Evolutionary conservation across 169 alveolate genomes (phyloP).

Genomic region (Plasmodium malariae): DNA sequence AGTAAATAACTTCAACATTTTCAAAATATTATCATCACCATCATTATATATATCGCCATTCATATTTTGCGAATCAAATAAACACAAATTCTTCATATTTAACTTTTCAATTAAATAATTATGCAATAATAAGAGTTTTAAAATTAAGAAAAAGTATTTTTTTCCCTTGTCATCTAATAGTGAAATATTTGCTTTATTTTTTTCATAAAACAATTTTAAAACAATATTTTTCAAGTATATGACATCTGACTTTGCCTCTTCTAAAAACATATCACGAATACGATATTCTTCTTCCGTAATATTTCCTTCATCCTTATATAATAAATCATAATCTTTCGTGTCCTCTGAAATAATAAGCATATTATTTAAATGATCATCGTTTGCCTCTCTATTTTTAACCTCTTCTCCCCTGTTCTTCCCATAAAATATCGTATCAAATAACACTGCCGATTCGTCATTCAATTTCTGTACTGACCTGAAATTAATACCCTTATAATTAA

Average conservation of each 20-base stretch:
- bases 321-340: slow-evolving; percentile 42
- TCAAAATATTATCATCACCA: too few relatives aligned
- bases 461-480: slow-evolving; percentile 20
- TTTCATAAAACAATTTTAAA: slow-evolving; percentile 25
- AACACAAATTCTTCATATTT: slow-evolving; percentile 63
- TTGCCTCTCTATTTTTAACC: not conserved
- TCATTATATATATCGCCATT: not conserved
- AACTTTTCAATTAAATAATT: slow-evolving; percentile 72
- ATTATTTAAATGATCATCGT: not conserved
- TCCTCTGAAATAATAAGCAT: slow-evolving; percentile 7
- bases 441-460: slow-evolving; percentile 33
- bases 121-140: slow-evolving; percentile 66
- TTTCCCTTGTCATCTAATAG: not conserved
- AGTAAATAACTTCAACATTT: slow-evolving; percentile 3
- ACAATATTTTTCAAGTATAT: slow-evolving; percentile 40
- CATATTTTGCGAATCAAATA: slow-evolving; percentile 9
- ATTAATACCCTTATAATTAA: slow-evolving; percentile 51
- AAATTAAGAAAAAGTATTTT: slow-evolving; percentile 9
- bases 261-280: slow-evolving; percentile 16
- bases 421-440: slow-evolving; percentile 30
- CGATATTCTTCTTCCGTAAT: slow-evolving; percentile 14
- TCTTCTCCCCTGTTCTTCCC: not conserved
- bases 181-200: not conserved
- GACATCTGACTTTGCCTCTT: not conserved
- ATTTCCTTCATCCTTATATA: slow-evolving; percentile 43